Percentiles rank a stretch among this genome's conserved stretches.
Conservation (phyloP, 1,284 basidiomycete genomes). For the Leccinum cinnamomeum region DNA sequence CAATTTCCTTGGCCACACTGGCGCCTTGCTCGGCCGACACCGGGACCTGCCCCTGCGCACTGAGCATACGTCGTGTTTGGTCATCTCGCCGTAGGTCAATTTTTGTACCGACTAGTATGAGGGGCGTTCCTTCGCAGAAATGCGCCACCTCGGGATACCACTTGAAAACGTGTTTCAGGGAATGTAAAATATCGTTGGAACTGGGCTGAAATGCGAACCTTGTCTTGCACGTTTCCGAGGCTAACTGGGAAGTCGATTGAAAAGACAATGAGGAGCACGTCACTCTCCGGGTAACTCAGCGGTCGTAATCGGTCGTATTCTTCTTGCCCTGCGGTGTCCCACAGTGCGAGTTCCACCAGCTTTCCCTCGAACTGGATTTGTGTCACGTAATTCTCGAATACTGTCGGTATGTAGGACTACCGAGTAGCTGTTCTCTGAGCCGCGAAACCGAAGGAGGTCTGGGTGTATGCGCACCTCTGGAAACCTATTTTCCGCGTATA, state of each 20-base stretch:
- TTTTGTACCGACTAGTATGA: constrained; percentile 94
- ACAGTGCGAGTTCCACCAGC: constrained; percentile 90
- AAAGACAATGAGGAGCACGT: constrained; percentile 97
- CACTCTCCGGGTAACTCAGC: constrained; percentile 93
- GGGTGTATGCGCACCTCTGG: constrained; percentile 72
- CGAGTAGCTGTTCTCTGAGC: constrained; percentile 12
- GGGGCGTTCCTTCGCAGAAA: constrained; percentile 92
- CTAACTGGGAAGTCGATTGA: constrained; percentile 96
- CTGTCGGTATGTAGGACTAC: constrained; percentile 97
- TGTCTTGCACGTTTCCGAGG: constrained; percentile 92
- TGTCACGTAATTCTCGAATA: constrained; percentile 98
- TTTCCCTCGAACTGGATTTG: constrained; percentile 88
- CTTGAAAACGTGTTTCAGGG: constrained; percentile 43
- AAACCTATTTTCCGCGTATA: constrained; percentile 97
- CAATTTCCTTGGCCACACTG: constrained; percentile 85
- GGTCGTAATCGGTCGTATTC: constrained; percentile 96
- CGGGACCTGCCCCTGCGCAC: constrained; percentile 87
- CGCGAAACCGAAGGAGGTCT: constrained; percentile 6
- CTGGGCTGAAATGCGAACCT: constrained; percentile 47
- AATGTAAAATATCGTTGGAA: not conserved
- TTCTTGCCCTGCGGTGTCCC: constrained; percentile 99
- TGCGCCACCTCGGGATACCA: constrained; percentile 99
- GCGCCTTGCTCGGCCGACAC: constrained; percentile 80
- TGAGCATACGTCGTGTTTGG: constrained; percentile 87
- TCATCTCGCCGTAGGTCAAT: constrained; percentile 88